Percentiles rank a stretch among this genome's conserved stretches.
Conservation (phyloP, 192 early-diverging fungal genomes). For the Ambispora gerdemannii region DNA sequence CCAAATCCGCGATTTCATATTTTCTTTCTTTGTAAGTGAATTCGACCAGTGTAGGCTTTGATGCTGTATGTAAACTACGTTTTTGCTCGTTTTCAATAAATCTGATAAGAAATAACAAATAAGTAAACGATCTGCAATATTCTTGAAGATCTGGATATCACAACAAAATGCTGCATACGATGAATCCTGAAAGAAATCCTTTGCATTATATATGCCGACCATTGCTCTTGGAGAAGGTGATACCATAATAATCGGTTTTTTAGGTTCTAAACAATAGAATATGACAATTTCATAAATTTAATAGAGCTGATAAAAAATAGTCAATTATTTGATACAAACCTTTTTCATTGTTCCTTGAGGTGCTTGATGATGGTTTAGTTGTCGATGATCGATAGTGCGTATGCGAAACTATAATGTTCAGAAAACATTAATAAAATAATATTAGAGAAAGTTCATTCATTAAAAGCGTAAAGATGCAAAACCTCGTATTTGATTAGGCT, state of each 20-base stretch:
- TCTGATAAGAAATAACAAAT: too few relatives aligned
- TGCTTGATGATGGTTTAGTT: background rate
- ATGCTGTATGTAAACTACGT: background rate
- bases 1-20: constrained; percentile 81
- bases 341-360: background rate
- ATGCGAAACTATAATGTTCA: background rate
- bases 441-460: background rate
- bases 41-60: background rate
- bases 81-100: background rate
- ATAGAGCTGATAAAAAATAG: background rate
- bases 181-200: background rate
- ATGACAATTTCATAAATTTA: background rate
- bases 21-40: constrained; percentile 38
- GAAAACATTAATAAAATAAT: background rate
- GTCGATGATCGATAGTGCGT: background rate
- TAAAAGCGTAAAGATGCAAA: background rate
- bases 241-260: background rate
- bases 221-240: background rate
- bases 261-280: background rate
- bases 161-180: too few relatives aligned
- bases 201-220: background rate
- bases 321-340: background rate
- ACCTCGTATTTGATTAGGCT: background rate
- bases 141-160: too few relatives aligned
- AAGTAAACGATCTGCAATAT: too few relatives aligned